phyloP scores from a whole-genome alignment of 192 early-diverging fungal genomes.

The Chytriomyces sp. region DNA sequence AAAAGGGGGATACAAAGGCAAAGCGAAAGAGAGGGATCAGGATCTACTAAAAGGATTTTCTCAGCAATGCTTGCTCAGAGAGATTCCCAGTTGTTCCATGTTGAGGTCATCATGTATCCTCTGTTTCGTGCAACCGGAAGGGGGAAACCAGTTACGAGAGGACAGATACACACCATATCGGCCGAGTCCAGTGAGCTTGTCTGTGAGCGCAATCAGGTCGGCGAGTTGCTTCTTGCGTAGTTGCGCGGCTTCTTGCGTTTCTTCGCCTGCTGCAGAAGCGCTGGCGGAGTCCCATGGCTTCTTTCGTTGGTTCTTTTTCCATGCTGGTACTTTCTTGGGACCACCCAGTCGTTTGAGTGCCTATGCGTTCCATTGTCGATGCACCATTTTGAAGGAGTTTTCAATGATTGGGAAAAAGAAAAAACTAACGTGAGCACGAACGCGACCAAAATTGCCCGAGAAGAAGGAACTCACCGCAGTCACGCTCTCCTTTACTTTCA shows the following conservation, averaged over 20 bases:
- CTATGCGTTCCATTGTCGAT: no score
- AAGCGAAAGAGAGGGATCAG: slow-evolving; percentile 1
- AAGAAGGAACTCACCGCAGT: slow-evolving; percentile 16
- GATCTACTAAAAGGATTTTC: slow-evolving; percentile 22
- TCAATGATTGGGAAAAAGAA: background rate
- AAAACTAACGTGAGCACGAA: background rate
- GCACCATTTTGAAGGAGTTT: background rate
- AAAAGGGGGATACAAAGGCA: background rate
- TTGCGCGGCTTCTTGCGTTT: slow-evolving; percentile 24
- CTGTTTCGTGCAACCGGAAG: background rate
- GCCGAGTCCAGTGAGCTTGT: slow-evolving; percentile 46
- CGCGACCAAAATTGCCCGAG: background rate
- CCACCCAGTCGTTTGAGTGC: slow-evolving; percentile 44
- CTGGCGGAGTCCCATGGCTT: slow-evolving; percentile 18
- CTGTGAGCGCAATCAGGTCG: slow-evolving; percentile 44
- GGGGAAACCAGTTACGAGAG: background rate
- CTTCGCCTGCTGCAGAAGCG: background rate
- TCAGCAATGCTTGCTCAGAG: slow-evolving; percentile 25
- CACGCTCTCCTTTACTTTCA: slow-evolving; percentile 33
- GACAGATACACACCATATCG: slow-evolving; percentile 37
- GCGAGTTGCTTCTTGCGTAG: slow-evolving; percentile 34
- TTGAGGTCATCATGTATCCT: slow-evolving; percentile 19
- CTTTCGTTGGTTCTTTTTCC: slow-evolving; percentile 48
- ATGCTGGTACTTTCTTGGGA: slow-evolving; percentile 29
- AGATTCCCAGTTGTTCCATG: slow-evolving; percentile 29